phyloP scores from a whole-genome alignment of 768 basidiomycete species.

The Strobilomyces confusus region DNA sequence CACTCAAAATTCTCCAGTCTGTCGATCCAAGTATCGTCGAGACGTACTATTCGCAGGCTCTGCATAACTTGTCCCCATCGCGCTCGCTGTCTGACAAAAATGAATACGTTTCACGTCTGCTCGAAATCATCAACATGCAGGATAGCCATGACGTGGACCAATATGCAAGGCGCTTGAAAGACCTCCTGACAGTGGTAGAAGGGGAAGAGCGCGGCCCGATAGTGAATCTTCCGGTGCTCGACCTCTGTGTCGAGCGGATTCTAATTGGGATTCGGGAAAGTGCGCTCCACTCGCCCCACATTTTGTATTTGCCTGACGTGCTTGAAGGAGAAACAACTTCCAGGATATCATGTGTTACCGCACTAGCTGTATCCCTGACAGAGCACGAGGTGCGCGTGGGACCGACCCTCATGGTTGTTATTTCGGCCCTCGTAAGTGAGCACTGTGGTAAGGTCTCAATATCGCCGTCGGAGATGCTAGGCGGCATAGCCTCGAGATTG shows the following conservation, averaged over 20 bases:
- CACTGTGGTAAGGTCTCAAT: slow-evolving; percentile 50
- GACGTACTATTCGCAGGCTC: slow-evolving; percentile 45
- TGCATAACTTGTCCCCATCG: slow-evolving; percentile 35
- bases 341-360: slow-evolving; percentile 41
- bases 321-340: slow-evolving; percentile 39
- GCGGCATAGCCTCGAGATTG: slow-evolving; percentile 42
- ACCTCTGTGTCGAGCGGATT: slow-evolving; percentile 53
- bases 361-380: slow-evolving; percentile 41
- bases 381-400: slow-evolving; percentile 39
- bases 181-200: slow-evolving; percentile 39
- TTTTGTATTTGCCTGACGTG: slow-evolving; percentile 10
- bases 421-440: slow-evolving; percentile 66
- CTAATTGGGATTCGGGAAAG: slow-evolving; percentile 49
- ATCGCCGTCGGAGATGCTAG: slow-evolving; percentile 46
- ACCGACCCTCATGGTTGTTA: slow-evolving; percentile 62
- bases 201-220: slow-evolving; percentile 22
- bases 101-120: slow-evolving; percentile 43
- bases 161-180: slow-evolving; percentile 52
- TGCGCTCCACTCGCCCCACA: slow-evolving; percentile 27
- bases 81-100: slow-evolving; percentile 35
- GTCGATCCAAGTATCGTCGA: slow-evolving; percentile 60
- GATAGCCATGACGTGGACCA: slow-evolving; percentile 48
- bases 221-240: slow-evolving; percentile 42
- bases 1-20: slow-evolving; percentile 49
- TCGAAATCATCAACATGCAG: slow-evolving; percentile 53